Evolutionary conservation across 2,329 filamentous ascomycete species (phyloP).

Genomic region (Apiospora sp.): DNA sequence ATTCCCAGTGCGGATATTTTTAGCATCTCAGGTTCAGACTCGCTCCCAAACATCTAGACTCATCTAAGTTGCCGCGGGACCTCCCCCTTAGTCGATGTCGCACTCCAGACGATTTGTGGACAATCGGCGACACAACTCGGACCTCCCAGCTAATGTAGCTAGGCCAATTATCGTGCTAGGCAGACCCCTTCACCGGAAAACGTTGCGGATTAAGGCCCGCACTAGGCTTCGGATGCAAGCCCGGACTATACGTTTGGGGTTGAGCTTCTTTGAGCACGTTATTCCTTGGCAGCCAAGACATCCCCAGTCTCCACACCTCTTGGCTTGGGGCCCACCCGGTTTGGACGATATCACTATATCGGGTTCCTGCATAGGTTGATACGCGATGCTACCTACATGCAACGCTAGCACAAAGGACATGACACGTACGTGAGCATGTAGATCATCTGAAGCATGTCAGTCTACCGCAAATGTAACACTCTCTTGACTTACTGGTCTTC

Average conservation of each 20-base stretch:
- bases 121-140: neutral
- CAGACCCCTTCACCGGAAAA: neutral
- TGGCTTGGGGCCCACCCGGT: neutral
- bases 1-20: neutral
- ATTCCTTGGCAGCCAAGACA: neutral
- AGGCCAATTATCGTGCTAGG: neutral
- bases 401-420: neutral
- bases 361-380: neutral
- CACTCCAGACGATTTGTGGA: neutral
- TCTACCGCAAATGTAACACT: neutral
- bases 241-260: conserved; percentile 7
- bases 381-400: neutral
- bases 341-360: neutral
- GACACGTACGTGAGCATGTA: neutral
- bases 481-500: neutral
- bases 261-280: conserved; percentile 21
- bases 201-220: neutral
- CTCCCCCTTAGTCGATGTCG: neutral
- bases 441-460: neutral
- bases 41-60: neutral
- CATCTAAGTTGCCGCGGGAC: neutral
- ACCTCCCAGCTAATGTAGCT: neutral
- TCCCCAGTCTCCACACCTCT: neutral
- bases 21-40: neutral
- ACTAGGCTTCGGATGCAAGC: neutral